phyloP scores from a whole-genome alignment of 108 stramenopile species.

The Nannochloropsis salina region DNA sequence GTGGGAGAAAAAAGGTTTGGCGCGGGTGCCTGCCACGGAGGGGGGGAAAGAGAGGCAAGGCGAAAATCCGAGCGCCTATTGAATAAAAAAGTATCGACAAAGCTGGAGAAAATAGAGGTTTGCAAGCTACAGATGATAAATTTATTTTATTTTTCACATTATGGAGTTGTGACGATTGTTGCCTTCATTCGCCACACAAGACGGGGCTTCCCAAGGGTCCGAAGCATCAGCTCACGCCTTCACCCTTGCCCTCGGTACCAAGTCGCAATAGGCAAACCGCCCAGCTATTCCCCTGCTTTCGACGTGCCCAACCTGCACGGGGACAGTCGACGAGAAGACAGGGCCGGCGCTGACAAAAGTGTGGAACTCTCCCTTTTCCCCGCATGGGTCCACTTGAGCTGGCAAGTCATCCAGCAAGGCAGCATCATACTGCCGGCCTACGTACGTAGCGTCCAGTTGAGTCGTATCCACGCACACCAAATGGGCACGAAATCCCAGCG shows the following conservation, averaged over 20 bases:
- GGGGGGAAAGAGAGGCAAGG: neutral
- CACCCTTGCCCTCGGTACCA: neutral
- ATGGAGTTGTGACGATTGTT: too few species aligned
- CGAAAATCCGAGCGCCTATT: neutral
- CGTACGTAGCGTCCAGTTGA: neutral
- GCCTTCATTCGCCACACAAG: too few species aligned
- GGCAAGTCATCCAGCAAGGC: neutral
- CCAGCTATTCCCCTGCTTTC: neutral
- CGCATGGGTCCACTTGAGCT: neutral
- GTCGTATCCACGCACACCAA: conserved; percentile 13
- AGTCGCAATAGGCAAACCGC: conserved; percentile 12
- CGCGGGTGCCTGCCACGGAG: neutral
- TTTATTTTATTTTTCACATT: neutral
- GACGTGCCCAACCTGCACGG: neutral
- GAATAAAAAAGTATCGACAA: neutral
- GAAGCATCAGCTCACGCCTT: neutral
- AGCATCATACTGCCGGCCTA: neutral
- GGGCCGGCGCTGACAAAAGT: neutral
- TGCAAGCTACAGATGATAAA: neutral
- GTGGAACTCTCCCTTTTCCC: conserved; percentile 13
- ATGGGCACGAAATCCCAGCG: neutral
- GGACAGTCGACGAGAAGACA: neutral
- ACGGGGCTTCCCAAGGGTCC: too few species aligned
- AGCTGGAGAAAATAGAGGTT: neutral
- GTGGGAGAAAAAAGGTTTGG: neutral